Evolutionary conservation across 2,329 filamentous ascomycete species (phyloP), one percentile per base, ranked within the genome.

Genomic region (Aphanocladium album): DNA sequence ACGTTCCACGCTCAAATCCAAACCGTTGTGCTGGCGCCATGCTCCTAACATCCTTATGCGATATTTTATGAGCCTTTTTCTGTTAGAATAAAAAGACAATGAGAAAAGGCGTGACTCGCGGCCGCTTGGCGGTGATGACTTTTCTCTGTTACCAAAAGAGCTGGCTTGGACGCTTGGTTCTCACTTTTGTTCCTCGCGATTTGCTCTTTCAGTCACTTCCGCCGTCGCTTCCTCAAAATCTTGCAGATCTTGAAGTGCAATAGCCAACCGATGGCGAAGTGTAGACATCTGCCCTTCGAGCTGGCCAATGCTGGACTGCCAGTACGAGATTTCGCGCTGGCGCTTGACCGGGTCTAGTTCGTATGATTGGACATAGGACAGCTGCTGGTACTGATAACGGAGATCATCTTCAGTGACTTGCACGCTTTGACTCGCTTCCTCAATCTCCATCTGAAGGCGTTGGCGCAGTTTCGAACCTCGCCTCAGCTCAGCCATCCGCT

Each of bases 161-260:
- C 43, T 21, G 14, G 14, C 12, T 9, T 4, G 6, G 11, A 21
- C 17, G 17, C 35, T 33, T n/a, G 8, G 7, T 17, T 33, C 23
- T 58, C 46, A 19, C 11, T 23, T 58, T 25, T 33, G 7, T 23
- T 39, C 19, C 7, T 41, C 55, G 8, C 33, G 35, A 30, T 23
- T 23, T 5, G 57, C 39, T 46, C 16, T 11, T 43, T 45, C 49
- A 1, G 35, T 16, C 23, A 49, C 11, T 5, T 61, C 59, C 25
- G 52, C 46, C 2, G 60, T 61, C 9, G 46, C 47, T 16, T 61
- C 60, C 14, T 62, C 60, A 16, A 60, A 62, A 27, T 62, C 60
- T 16, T 30, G 17, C 3, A 62, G 56, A 12, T 62, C 60, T 19
- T 60, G 50, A 23, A 55, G 27, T 11, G 60, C 60, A 3, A 50